Evolutionary conservation across 345 rosid species (phyloP), one percentile per base, ranked within the genome.

Genomic region (Acer yangbiense): DNA sequence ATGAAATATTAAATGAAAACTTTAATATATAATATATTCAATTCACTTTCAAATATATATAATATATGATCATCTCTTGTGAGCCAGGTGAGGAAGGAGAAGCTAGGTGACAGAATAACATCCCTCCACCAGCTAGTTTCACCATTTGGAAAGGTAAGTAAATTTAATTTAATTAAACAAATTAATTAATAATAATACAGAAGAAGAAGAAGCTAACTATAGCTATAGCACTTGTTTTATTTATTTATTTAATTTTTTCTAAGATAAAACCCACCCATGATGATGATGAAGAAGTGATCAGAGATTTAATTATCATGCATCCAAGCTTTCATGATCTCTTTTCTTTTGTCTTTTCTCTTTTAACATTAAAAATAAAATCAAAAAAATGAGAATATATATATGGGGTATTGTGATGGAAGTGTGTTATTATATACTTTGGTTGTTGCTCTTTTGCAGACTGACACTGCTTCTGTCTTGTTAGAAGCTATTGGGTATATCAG

Each of bases 401-500:
- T 57, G 10, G 71, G 52, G 6, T 25, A 39, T 46, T 65, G 72
- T 71, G 78, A 60, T 55, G 35, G n/a, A 57, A 25, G 35, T 32
- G 69, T 43, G 50, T 46, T 46, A 9, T 17, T 57, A 21, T 18
- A 60, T 60, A 12, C 27, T 60, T 60, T 60, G 64, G 64, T 60
- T 64, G 79, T 63, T 69, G 41, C 44, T 50, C 78, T 85, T 88
- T 83, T 83, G 85, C 91, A 88, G 91, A 88, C 91, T 85, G 91
- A 88, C 89, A 88, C 91, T 23, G 89, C 89, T 68, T 88, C 91
- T 76, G 91, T 88, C 80, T 77, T 88, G 89, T 83, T 85, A 85
- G 91, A 88, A 85, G 87, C 91, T 71, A 85, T 86, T 78, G 91
- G 91, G 73, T 88, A 88, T 71, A 88, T 88, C 82, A 88, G 91